A percentile compares a stretch with the other conserved stretches of the same genome.
Evolutionary conservation across 2,329 filamentous ascomycete genomes (phyloP).

Genomic region (Calonectria multiphialidica): DNA sequence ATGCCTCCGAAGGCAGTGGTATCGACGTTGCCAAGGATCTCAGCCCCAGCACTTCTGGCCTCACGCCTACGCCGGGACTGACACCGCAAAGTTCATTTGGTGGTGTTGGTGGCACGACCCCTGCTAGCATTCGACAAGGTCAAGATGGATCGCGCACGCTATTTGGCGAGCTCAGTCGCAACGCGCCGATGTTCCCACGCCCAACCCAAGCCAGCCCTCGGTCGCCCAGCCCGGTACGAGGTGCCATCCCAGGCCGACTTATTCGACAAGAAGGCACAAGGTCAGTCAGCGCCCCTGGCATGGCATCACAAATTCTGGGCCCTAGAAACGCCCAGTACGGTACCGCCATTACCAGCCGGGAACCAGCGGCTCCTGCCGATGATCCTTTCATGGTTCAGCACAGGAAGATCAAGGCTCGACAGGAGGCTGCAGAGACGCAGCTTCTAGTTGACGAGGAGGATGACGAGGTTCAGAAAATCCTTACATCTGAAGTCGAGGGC

Average conservation of each 20-base stretch:
- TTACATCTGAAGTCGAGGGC: conserved; percentile 72
- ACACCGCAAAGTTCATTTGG: conserved; percentile 72
- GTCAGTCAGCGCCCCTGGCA: conserved; percentile 71
- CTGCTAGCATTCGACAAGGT: conserved; percentile 51
- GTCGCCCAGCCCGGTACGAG: conserved; percentile 79
- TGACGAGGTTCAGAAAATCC: conserved; percentile 72
- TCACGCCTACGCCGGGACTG: conserved; percentile 61
- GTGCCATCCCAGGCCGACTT: conserved; percentile 64
- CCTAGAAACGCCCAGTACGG: conserved; percentile 53
- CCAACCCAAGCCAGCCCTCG: conserved; percentile 71
- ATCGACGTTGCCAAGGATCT: conserved; percentile 75
- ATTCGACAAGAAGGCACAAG: conserved; percentile 63
- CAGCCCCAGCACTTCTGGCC: conserved; percentile 62
- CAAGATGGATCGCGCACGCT: conserved; percentile 58
- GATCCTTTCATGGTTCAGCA: conserved; percentile 64
- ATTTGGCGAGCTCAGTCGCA: conserved; percentile 67
- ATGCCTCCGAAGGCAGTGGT: conserved; percentile 69
- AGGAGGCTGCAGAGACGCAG: conserved; percentile 68
- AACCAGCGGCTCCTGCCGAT: conserved; percentile 49
- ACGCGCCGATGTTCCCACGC: conserved; percentile 66
- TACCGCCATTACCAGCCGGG: conserved; percentile 55
- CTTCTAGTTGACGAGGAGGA: conserved; percentile 77
- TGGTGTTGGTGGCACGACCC: conserved; percentile 55
- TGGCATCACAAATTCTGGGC: conserved; percentile 67
- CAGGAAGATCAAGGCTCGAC: conserved; percentile 64